Base-by-base conservation (phyloP, 768 basidiomycete genomes). In the Pleurotus ostreatus region DNA sequence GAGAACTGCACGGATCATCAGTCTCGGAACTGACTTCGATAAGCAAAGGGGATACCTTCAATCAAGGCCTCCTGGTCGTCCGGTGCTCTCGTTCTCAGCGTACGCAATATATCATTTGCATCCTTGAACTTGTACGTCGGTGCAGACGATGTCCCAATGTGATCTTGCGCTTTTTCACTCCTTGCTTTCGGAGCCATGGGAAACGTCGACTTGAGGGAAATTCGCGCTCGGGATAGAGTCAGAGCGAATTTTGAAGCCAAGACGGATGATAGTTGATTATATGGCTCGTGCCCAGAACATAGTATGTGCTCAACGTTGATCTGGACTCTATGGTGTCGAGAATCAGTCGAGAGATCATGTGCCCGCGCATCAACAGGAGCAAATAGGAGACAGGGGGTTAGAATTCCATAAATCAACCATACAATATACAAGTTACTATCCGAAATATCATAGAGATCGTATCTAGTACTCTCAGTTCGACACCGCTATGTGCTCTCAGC, bases 21-120 rank as follows among this genome's bases (percentile, higher is more conserved):
- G 7, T 54, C n/a, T 15, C 25, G 16, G 43, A 26, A 4, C 4
- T n/a, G 12, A 6, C 34, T 12, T 45, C 16, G n/a, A 3, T 38
- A 16, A 48, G 11, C 20, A 18, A 16, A 13, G 45, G 8, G 54
- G 25, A 18, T 23, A 61, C 60, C 57, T 93, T 86, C 63, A 85
- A 77, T 41, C 39, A 61, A 53, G 26, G 18, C 54, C 40, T 57
- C 54, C 34, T 59, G 26, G 44, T 56, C 45, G 43, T 59, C 51
- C 20, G 38, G 23, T 5, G 34, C 7, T 23, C 13, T 53, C 12
- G 51, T 38, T 41, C 41, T 38, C 39, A 53, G 39, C 34, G 39
- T 41, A 15, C 51, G 37, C 12, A 39, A n/a, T 20, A 53, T 25
- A 1, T 53, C 51, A 15, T 25, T 39, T 2, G 34, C 51, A 53